Evolutionary conservation across 2,329 filamentous ascomycete species (phyloP), one percentile per base, ranked within the genome.

Genomic region (Colletotrichum ledebouriae): DNA sequence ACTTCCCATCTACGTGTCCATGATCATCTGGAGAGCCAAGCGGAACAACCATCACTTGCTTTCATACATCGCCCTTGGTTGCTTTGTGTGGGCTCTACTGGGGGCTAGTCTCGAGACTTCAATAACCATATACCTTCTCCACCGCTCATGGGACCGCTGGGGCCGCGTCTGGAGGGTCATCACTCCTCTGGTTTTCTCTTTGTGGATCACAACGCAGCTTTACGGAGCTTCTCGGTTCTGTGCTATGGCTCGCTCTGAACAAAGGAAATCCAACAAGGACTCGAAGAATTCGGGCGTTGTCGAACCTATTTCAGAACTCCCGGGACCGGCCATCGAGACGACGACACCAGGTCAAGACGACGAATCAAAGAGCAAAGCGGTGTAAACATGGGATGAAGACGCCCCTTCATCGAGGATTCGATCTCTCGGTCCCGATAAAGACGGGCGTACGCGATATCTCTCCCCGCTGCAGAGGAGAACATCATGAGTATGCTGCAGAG

Each of bases 121-220:
- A 9, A 57, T 71, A 25, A 71, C 70, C 10, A 59, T 70, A 10
- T 71, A 67, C 44, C 62, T 71, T 11, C 25, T 71, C 11, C 59
- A 71, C 50, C 53, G 52, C 12, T 71, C 70, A 3, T 71, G 70
- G 70, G 20, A 67, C 29, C 59, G 63, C 7, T 71, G 70, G 70
- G 62, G 63, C 11, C 47, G 56, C 5, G 67, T 56, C 1, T 71
- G 70, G 70, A 25, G 46, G 4, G 46, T 70, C 20, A 34, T 71
- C 33, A 71, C 62, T 5, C 70, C 70, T 1, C 6, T 70, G 11
- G 56, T 71, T 12, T 71, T 71, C 13, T 52, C 62, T 5, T 39
- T 71, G 1, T 71, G 70, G 70, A 70, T 71, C 7, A 29, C 57
- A 0, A 71, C 70, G 1, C 70, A 71, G 59, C 59, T 71, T 20